Evolutionary conservation across 192 early-diverging fungal species (phyloP), one percentile per base, ranked within the genome.

Genomic region (Umbelopsis sp.): DNA sequence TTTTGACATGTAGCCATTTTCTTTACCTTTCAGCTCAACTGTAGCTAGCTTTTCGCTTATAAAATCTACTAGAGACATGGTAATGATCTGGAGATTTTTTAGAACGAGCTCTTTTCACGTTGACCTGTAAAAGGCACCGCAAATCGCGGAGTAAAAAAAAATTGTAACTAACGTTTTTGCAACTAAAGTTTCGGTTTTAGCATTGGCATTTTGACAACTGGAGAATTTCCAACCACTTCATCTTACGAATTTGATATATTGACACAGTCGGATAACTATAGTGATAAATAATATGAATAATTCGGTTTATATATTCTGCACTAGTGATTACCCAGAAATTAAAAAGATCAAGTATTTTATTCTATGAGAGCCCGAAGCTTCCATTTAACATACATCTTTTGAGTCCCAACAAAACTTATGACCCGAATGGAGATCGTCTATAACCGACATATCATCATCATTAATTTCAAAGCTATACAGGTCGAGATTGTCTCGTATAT

Each of bases 341-440:
- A n/a, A n/a, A n/a, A n/a, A n/a, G n/a, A n/a, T n/a, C n/a, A n/a
- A n/a, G n/a, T n/a, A 17, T 17, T 16, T 68, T 49, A 31, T 2
- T 43, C 10, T 20, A 43, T 26, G 26, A 14, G 26, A 38, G 47
- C 4, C 34, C 22, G 50, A 50, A 69, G 56, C 17, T 25, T 43
- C 38, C 26, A 52, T 25, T 34, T 36, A 49, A 51, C 56, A 43
- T 14, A 69, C 29, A 62, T 71, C 3, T 21, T 41, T 52, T n/a
- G 75, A 54, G 24, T 36, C 9, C 26, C 54, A 24, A 65, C 76
- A 80, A 49, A 77, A 80, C 54, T 77, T 80, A 41, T 72, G 75
- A 70, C 74, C 76, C 29, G 74, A 74, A 71, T 74, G 71, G 4
- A 75, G 70, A 74, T 62, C 29, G n/a, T 62, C 56, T 62, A 80